Percentiles rank a stretch among this genome's conserved stretches.
These are phyloP conservation scores for Agaricus blazei DNA, from an alignment of 768 basidiomycete genomes.

Conservation along the genomic window DNA sequence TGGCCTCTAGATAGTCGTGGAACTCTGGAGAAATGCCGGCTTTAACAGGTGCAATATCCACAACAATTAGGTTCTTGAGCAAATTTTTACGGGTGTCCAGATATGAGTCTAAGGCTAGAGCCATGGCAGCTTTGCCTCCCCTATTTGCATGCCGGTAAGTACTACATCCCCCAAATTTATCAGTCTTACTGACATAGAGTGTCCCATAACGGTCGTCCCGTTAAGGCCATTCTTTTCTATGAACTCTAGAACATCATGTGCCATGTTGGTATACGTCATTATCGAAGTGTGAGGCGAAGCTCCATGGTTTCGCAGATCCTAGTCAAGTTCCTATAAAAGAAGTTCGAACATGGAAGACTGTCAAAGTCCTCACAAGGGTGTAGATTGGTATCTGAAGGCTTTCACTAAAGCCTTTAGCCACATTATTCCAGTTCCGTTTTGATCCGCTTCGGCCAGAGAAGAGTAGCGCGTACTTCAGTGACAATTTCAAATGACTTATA, in stretches of 20 bases:
- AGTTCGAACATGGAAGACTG: neutral
- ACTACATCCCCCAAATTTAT: no score
- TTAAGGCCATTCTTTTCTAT: constrained; percentile 47
- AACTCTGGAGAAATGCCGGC: constrained; percentile 47
- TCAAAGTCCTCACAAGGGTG: constrained; percentile 39
- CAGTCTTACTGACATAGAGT: constrained; percentile 69
- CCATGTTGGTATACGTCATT: constrained; percentile 79
- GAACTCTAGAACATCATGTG: constrained; percentile 69
- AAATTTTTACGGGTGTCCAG: constrained; percentile 32
- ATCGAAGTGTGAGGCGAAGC: constrained; percentile 67
- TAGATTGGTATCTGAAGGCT: constrained; percentile 64
- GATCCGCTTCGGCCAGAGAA: constrained; percentile 46
- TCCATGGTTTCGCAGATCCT: constrained; percentile 84
- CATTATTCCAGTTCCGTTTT: constrained; percentile 84
- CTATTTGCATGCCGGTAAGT: constrained; percentile 28
- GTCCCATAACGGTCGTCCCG: constrained; percentile 77
- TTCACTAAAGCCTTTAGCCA: constrained; percentile 69
- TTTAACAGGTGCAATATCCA: constrained; percentile 75
- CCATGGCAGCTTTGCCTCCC: constrained; percentile 86
- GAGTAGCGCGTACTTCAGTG: neutral
- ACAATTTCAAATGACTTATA: no score
- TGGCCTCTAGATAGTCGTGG: constrained; percentile 22
- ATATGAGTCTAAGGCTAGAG: constrained; percentile 47
- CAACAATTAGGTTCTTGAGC: constrained; percentile 61
- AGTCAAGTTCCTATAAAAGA: neutral